A percentile compares a stretch with the other conserved stretches of the same genome.
Conservation (phyloP, 1,284 basidiomycete genomes). For the Rhodofomes roseus region DNA sequence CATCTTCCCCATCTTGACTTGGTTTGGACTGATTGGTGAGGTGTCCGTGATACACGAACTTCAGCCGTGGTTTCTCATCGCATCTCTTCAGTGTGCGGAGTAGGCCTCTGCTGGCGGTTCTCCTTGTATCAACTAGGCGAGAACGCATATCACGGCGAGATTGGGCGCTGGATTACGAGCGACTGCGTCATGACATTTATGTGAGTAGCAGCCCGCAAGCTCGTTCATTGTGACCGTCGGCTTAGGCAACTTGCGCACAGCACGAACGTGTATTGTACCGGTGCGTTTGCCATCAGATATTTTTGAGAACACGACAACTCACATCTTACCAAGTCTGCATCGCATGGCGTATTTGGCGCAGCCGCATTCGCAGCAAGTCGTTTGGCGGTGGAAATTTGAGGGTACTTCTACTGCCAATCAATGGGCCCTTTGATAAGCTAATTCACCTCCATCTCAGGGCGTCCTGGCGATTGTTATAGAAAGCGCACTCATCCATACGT, state of each 20-base stretch:
- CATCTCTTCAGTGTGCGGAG: not conserved
- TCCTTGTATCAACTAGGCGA: not conserved
- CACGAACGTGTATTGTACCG: slow-evolving; percentile 2
- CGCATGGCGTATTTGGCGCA: slow-evolving; percentile 3
- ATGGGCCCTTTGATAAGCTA: no score
- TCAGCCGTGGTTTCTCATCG: no score
- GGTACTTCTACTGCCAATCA: not conserved
- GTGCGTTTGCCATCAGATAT: not conserved
- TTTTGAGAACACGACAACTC: not conserved
- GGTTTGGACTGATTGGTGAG: slow-evolving; percentile 1
- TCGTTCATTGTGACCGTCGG: not conserved
- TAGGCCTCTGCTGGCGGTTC: slow-evolving; percentile 1
- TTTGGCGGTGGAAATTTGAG: not conserved
- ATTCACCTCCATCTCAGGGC: not conserved
- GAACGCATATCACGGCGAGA: not conserved
- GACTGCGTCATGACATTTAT: slow-evolving; percentile 1
- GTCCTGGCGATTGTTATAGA: slow-evolving; percentile 1
- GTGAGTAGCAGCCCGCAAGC: not conserved
- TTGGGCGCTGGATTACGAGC: slow-evolving; percentile 2
- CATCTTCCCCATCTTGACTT: not conserved
- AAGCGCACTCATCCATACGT: slow-evolving; percentile 1
- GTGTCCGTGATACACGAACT: not conserved
- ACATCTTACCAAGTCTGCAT: not conserved
- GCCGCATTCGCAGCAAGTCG: not conserved
- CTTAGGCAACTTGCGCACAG: not conserved